Conservation (phyloP, 768 basidiomycete genomes). For the Leucogyrophana mollusca region DNA sequence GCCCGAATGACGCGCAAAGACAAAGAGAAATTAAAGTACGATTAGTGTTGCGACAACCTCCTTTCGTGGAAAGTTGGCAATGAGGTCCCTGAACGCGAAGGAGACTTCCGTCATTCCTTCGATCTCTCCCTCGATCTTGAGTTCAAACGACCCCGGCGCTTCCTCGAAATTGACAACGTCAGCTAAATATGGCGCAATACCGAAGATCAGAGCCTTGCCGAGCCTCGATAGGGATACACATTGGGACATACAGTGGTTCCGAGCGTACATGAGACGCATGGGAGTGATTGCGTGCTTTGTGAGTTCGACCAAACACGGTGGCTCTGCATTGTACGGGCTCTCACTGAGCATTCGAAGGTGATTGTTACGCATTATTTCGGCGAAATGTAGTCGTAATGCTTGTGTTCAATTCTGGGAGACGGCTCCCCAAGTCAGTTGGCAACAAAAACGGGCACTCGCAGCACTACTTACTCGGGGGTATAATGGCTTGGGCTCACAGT, state of each 20-base stretch:
- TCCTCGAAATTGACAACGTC: constrained; percentile 13
- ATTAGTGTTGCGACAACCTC: constrained; percentile 55
- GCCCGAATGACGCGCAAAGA: not conserved
- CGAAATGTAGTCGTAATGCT: too few relatives aligned
- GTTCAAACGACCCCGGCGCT: not conserved
- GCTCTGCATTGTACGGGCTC: constrained; percentile 71
- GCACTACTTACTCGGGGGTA: too few relatives aligned
- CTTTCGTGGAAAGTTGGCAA: constrained; percentile 12
- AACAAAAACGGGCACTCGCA: too few relatives aligned
- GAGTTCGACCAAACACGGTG: constrained; percentile 57
- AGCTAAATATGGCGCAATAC: constrained; percentile 15
- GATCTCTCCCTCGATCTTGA: not conserved
- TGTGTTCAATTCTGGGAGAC: too few relatives aligned
- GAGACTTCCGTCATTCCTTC: not conserved
- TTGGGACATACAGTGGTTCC: constrained; percentile 65
- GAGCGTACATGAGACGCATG: constrained; percentile 61
- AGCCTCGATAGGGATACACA: not conserved
- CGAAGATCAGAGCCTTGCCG: not conserved
- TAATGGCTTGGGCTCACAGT: too few relatives aligned
- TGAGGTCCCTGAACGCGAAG: constrained; percentile 23
- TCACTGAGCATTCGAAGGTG: constrained; percentile 20
- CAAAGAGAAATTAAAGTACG: constrained; percentile 31
- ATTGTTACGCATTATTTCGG: too few relatives aligned
- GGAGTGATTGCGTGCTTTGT: constrained; percentile 48
- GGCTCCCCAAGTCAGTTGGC: too few relatives aligned